These are phyloP conservation scores for Paramarasmius palmivorus DNA, from an alignment of 1,284 basidiomycete genomes.

Conservation along the genomic window DNA sequence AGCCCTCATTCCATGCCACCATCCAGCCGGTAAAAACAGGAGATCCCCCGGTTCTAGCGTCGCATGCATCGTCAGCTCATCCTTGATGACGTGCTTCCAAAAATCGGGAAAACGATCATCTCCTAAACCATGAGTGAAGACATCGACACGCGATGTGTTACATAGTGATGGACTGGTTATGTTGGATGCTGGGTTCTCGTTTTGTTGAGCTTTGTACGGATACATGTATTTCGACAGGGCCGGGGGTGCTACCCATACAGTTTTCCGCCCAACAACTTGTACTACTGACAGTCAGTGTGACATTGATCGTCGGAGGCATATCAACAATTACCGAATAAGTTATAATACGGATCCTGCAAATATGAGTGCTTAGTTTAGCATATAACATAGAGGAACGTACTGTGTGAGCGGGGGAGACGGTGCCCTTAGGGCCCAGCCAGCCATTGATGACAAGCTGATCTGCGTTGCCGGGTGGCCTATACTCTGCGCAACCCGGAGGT, in stretches of 20 bases:
- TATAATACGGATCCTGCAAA: constrained; percentile 87
- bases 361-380: constrained; percentile 12
- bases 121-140: constrained; percentile 46
- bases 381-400: constrained; percentile 45
- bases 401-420: constrained; percentile 89
- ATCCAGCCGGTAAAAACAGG: constrained; percentile 85
- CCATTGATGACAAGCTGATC: constrained; percentile 78
- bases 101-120: constrained; percentile 46
- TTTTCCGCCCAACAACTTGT: constrained; percentile 87
- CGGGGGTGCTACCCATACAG: constrained; percentile 92
- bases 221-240: constrained; percentile 55
- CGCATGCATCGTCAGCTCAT: constrained; percentile 52
- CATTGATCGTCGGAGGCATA: constrained; percentile 12
- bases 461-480: constrained; percentile 66
- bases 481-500: constrained; percentile 47
- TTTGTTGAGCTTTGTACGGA: constrained; percentile 31
- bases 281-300: constrained; percentile 41
- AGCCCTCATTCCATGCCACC: constrained; percentile 92
- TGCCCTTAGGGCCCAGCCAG: constrained; percentile 85
- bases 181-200: constrained; percentile 40
- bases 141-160: constrained; percentile 72
- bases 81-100: constrained; percentile 57
- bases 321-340: constrained; percentile 72
- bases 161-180: constrained; percentile 43
- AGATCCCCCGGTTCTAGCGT: constrained; percentile 82